These are phyloP conservation scores for Metschnikowia gelsemii DNA, from an alignment of 805 yeast genomes.

Conservation along the genomic window DNA sequence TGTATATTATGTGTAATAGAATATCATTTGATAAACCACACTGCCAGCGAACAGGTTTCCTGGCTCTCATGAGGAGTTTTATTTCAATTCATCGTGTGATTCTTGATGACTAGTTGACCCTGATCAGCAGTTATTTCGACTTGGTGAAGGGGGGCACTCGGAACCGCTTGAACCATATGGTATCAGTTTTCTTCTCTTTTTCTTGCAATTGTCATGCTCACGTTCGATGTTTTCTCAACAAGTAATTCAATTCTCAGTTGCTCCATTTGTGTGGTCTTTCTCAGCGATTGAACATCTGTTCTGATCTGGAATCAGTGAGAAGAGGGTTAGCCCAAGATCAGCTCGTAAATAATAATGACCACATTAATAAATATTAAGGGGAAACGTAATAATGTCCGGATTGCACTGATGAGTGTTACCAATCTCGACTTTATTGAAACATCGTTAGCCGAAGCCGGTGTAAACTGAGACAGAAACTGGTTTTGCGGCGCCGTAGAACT, in stretches of 20 bases:
- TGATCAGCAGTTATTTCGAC: too few relatives aligned
- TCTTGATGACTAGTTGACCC: too few relatives aligned
- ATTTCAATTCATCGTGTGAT: not conserved
- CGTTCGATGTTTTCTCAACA: too few relatives aligned
- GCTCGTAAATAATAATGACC: slow-evolving; percentile 65
- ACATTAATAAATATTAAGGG: slow-evolving; percentile 70
- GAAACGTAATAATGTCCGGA: slow-evolving; percentile 70
- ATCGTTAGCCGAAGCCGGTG: slow-evolving; percentile 44
- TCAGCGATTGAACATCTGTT: too few relatives aligned
- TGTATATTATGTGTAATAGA: slow-evolving; percentile 19
- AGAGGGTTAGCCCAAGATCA: slow-evolving; percentile 59
- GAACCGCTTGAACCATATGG: too few relatives aligned
- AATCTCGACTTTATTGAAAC: slow-evolving; percentile 55
- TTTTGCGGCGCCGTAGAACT: slow-evolving; percentile 16
- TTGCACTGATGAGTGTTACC: slow-evolving; percentile 66
- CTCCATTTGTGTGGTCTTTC: too few relatives aligned
- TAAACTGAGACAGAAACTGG: slow-evolving; percentile 29
- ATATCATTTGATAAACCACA: slow-evolving; percentile 4
- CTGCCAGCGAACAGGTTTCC: not conserved
- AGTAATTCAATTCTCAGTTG: too few relatives aligned
- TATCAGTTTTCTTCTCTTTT: too few relatives aligned
- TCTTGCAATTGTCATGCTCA: too few relatives aligned
- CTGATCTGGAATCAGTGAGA: too few relatives aligned
- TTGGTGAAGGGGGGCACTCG: too few relatives aligned
- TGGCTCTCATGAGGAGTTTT: not conserved